Evolutionary conservation across 106 monocot species (phyloP).

Genomic region (Gastrodia elata): DNA sequence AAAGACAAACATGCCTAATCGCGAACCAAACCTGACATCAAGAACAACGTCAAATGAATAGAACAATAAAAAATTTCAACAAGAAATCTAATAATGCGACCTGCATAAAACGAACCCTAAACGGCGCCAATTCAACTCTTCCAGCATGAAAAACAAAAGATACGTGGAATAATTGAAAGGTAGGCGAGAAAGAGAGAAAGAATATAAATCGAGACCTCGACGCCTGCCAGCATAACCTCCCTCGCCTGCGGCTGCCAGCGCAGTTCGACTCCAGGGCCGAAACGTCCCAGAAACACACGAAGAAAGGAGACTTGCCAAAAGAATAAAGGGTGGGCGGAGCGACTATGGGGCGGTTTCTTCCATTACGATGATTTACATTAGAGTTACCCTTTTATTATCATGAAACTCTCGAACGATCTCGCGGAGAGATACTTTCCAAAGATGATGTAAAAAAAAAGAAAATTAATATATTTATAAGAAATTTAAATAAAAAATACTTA

Average conservation of each 20-base stretch:
- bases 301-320: no score
- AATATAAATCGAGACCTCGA: neutral
- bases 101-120: constrained; percentile 2
- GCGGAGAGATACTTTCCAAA: no score
- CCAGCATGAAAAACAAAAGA: neutral
- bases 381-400: no score
- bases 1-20: neutral
- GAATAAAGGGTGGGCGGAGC: no score
- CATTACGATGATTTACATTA: no score
- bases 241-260: constrained; percentile 6
- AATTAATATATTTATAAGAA: no score
- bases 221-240: constrained; percentile 7
- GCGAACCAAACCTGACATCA: neutral
- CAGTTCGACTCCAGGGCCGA: constrained; percentile 10
- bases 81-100: neutral
- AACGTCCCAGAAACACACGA: neutral
- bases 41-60: neutral
- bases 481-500: no score
- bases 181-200: no score
- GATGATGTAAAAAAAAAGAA: no score
- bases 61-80: neutral
- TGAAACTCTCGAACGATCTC: no score
- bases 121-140: neutral
- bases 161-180: neutral
- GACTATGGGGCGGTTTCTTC: no score